Conservation (phyloP, 139 green algal genomes). For the Microglena sp. region DNA sequence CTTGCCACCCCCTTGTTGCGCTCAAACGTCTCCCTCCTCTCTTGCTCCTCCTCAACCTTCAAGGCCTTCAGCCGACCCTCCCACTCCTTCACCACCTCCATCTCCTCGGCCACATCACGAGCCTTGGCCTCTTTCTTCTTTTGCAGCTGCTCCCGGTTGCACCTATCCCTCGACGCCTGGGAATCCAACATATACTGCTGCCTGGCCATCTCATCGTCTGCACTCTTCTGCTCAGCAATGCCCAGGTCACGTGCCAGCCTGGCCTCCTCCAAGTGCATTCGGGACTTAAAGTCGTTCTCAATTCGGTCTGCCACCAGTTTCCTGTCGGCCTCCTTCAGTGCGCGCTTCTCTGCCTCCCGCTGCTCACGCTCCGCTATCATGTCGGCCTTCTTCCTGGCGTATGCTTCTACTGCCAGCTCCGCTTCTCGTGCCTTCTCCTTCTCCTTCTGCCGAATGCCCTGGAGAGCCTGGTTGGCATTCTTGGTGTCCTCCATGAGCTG, state of each 20-base stretch:
- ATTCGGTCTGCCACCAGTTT: not conserved
- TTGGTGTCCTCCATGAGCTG: not conserved
- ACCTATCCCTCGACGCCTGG: not conserved
- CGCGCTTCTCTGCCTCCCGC: not conserved
- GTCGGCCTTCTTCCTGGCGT: not conserved
- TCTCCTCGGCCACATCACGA: constrained; percentile 17
- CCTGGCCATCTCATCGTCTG: not conserved
- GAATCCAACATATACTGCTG: not conserved
- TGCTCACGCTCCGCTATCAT: not conserved
- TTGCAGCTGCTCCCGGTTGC: not conserved
- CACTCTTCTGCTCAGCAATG: not conserved
- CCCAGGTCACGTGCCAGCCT: not conserved
- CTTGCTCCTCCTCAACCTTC: constrained; percentile 28
- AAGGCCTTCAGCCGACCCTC: constrained; percentile 31
- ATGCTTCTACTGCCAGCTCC: constrained; percentile 2
- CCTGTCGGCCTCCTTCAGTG: not conserved
- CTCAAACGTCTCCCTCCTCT: not conserved
- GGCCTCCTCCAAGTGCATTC: not conserved
- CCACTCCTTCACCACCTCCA: constrained; percentile 35
- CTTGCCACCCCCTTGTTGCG: constrained; percentile 15
- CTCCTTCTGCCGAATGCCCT: constrained; percentile 8
- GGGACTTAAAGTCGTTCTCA: not conserved
- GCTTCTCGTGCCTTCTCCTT: constrained; percentile 13
- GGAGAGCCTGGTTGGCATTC: not conserved
- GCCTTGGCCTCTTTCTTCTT: not conserved